Percentiles rank a stretch among this genome's conserved stretches.
Conservation (phyloP, 306 rosid species). For the Citrullus colocynthis region DNA sequence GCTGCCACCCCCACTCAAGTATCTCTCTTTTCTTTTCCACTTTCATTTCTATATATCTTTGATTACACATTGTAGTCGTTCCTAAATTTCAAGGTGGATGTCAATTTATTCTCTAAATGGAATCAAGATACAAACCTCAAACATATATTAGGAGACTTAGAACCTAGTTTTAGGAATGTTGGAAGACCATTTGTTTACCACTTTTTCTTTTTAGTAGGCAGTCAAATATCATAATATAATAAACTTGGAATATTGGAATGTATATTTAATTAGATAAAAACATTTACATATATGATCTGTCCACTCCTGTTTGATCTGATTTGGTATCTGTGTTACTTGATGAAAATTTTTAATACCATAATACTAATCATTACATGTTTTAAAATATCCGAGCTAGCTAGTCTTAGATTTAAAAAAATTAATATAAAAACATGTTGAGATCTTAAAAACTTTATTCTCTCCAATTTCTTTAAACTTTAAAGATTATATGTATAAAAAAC, state of each 20-base stretch:
- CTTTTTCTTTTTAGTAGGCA: neutral
- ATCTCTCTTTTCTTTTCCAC: too few relatives aligned
- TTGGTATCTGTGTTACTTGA: neutral
- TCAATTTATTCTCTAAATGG: too few relatives aligned
- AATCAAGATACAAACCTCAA: too few relatives aligned
- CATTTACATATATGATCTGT: neutral
- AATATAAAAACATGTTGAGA: neutral
- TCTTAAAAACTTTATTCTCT: neutral
- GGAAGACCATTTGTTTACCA: too few relatives aligned
- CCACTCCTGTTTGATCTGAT: neutral
- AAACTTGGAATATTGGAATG: neutral
- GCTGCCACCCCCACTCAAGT: constrained; percentile 48
- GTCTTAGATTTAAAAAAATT: neutral
- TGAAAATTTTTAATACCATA: neutral
- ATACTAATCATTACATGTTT: neutral
- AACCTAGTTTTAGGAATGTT: too few relatives aligned
- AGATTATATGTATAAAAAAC: too few relatives aligned
- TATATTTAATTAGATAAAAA: neutral
- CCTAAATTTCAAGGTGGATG: too few relatives aligned
- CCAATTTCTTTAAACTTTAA: neutral
- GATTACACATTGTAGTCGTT: too few relatives aligned
- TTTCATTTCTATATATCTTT: too few relatives aligned
- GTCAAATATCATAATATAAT: neutral
- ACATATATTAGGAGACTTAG: too few relatives aligned
- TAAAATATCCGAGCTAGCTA: neutral